Evolutionary conservation across 2,329 filamentous ascomycete species (phyloP).

Genomic region (Zasmidium citrigriseum): DNA sequence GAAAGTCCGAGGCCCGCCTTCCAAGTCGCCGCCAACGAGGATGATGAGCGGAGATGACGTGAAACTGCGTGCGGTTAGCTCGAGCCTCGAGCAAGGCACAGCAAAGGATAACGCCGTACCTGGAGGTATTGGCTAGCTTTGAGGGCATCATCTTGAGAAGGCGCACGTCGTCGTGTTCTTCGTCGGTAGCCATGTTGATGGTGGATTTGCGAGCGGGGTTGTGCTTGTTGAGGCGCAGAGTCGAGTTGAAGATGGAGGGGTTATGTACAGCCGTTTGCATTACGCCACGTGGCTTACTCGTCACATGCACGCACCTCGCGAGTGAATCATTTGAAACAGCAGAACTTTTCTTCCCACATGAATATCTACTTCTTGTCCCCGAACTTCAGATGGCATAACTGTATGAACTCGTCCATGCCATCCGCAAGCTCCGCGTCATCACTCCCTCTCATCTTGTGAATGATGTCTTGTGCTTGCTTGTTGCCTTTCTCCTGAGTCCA

Average conservation of each 20-base stretch:
- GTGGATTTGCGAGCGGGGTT: neutral
- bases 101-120: no score
- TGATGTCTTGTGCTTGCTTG: slow-evolving; percentile 32
- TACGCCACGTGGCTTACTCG: neutral
- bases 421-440: slow-evolving; percentile 36
- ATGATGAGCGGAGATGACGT: neutral
- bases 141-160: neutral
- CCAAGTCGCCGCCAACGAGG: neutral
- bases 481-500: slow-evolving; percentile 43
- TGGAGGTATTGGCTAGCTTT: no score
- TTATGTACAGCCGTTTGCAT: no score
- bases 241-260: neutral
- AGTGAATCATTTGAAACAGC: neutral
- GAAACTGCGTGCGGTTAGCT: neutral
- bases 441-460: slow-evolving; percentile 33
- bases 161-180: neutral
- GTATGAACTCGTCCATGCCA: slow-evolving; percentile 45
- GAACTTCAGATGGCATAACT: slow-evolving; percentile 46
- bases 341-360: neutral
- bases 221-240: no score
- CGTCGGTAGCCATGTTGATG: neutral
- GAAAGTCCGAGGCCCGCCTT: neutral
- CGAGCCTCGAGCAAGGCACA: no score
- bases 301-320: neutral
- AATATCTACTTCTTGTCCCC: slow-evolving; percentile 11